Percentiles rank a stretch among this genome's conserved stretches.
Evolutionary conservation across 2,329 filamentous ascomycete genomes (phyloP).

Genomic region (Talaromyces funiculosus): DNA sequence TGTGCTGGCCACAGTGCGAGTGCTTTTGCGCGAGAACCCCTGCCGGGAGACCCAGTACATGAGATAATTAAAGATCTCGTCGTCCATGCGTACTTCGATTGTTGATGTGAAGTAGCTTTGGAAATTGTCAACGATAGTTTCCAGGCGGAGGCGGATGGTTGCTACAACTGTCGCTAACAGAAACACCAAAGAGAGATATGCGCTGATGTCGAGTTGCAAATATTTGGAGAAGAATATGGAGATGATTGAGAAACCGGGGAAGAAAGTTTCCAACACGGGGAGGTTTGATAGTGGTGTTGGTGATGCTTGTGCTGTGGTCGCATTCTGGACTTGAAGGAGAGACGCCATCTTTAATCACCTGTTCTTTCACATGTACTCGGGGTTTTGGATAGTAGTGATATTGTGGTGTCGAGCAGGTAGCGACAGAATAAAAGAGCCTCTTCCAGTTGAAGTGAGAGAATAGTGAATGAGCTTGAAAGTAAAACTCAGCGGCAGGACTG

Average conservation of each 20-base stretch:
- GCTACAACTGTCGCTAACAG: slow-evolving; percentile 47
- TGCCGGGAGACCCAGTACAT: slow-evolving; percentile 65
- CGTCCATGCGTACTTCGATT: slow-evolving; percentile 61
- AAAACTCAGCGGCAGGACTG: not conserved
- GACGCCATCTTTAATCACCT: slow-evolving; percentile 1
- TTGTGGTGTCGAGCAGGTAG: not conserved
- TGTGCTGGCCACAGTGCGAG: slow-evolving; percentile 61
- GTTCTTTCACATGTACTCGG: no score
- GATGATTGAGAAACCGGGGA: slow-evolving; percentile 26
- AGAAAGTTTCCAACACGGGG: slow-evolving; percentile 4
- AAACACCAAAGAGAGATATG: slow-evolving; percentile 57
- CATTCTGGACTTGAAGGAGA: slow-evolving; percentile 5
- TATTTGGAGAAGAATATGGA: slow-evolving; percentile 29
- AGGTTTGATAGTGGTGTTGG: not conserved
- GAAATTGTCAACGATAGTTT: slow-evolving; percentile 46
- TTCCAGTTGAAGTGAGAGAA: not conserved
- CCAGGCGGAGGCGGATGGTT: slow-evolving; percentile 49
- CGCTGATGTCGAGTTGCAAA: slow-evolving; percentile 13
- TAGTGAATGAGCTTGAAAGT: not conserved
- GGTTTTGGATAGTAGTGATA: not conserved
- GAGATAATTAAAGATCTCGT: slow-evolving; percentile 67
- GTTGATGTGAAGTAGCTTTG: slow-evolving; percentile 57
- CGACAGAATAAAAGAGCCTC: not conserved
- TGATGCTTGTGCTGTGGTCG: not conserved
- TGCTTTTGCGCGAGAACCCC: slow-evolving; percentile 54